Evolutionary conservation across 1,284 basidiomycete genomes (phyloP), one percentile per base, ranked within the genome.

Genomic region (Ustilago sp.): DNA sequence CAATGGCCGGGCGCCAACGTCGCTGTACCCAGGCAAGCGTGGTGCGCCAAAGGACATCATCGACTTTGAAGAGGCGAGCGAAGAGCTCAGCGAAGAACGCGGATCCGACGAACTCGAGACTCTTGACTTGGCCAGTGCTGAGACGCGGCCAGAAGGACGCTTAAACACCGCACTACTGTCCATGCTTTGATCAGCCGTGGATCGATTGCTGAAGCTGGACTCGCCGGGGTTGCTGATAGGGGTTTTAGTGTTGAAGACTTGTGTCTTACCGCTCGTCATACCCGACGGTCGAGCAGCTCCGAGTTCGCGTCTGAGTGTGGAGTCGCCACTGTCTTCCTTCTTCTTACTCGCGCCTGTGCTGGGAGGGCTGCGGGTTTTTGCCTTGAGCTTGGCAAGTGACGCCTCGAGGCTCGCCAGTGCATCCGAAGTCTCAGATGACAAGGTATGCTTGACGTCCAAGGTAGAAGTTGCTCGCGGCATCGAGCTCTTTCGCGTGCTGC

Each of bases 361-460:
- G 6, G 68, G 63, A 13, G 59, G 63, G 19, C 51, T 66, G 12
- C 52, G 59, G 0, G 69, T 67, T 48, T 63, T 72, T 11, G 66
- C 63, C 9, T 59, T 77, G 48, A 79, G 62, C 45, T 47, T 64
- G 17, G 74, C 75, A 7, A 80, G 67, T 8, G 73, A 71, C 3
- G 78, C 78, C 19, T 80, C 78, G 17, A 80, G 61, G 28, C 56
- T 74, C n/a, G 78, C 68, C 2, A 80, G 61, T 23, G 75, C 75
- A 39, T 75, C 59, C 9, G 71, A 68, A 0, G 78, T 80, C 39
- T 80, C 78, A 2, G 67, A 17, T 1, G 78, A 80, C 17, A 80
- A 36, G 1, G 58, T 64, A n/a, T 63, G 56, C 56, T 63, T 76
- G 35, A 76, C 68, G 35, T 76, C 65, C 28, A 68, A 19, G 7